Evolutionary conservation across 352 stramenopile genomes (phyloP), one percentile per base, ranked within the genome.

Genomic region (Phytophthora idaei): DNA sequence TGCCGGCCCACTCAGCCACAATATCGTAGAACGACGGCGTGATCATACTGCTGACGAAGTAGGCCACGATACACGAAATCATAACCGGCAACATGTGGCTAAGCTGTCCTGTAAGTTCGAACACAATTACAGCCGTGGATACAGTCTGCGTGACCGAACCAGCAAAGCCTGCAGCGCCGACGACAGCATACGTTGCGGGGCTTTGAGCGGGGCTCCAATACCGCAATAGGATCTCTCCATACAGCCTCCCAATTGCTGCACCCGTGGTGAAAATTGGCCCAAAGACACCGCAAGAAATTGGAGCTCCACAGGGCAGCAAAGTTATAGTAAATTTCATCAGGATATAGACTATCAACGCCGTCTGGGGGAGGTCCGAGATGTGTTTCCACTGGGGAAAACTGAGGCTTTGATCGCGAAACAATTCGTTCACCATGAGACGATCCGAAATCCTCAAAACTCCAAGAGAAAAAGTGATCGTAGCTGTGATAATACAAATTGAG

Each of bases 121-220:
- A 95, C 49, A 98, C 90, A 36, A 95, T 92, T 27, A 95, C 85
- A 2, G 87, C 82, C 2, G 85, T 95, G 0, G 87, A 97, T 15
- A 98, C 85, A 3, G 94, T 96, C 41, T 94, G 74, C 1, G 94
- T 98, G 2, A 94, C 93, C 0, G 90, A 96, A 0, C 91, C 90
- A 6, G 92, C 75, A 57, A 98, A 97, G 45, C 90, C 87, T n/a
- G 94, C 94, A 12, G 93, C 94, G 0, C 94, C 94, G 2, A 98
- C 92, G n/a, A 98, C 83, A 0, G 94, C 90, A 46, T 97, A 98
- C 15, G 87, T 90, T 1, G 85, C 83, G 14, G 85, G 83, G 1
- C 77, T 90, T 62, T 93, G 83, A 8, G 80, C 78, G 27, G 84
- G 81, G 45, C 81, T 91, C 78, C 85, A 93, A 46, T 89, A 80